Evolutionary conservation across 495 filamentous ascomycete genomes (phyloP).

Genomic region (Aspergillus egyptiacus): DNA sequence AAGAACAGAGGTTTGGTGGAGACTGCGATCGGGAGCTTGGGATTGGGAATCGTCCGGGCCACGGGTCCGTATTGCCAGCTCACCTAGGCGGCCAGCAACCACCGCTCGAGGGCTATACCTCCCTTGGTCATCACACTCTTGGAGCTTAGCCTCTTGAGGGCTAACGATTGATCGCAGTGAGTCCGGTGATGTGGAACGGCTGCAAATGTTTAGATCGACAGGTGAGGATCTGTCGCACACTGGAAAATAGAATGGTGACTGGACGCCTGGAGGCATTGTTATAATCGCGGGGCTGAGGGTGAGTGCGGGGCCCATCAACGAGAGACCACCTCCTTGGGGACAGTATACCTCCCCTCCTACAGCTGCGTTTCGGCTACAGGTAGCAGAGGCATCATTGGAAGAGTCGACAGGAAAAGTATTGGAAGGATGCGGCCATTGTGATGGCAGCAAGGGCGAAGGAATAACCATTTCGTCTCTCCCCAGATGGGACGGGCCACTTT

Average conservation of each 20-base stretch:
- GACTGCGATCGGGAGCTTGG: constrained; percentile 18
- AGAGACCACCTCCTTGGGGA: constrained; percentile 4
- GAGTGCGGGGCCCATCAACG: constrained; percentile 22
- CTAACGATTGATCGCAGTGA: constrained; percentile 31
- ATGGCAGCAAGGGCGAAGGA: constrained; percentile 8
- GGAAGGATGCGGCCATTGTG: constrained; percentile 9
- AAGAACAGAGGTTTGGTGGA: constrained; percentile 9
- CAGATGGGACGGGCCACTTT: constrained; percentile 8
- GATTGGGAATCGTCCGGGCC: constrained; percentile 34
- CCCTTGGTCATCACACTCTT: constrained; percentile 32
- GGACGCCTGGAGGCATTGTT: constrained; percentile 27
- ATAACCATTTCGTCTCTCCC: constrained; percentile 9
- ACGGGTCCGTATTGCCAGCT: constrained; percentile 47
- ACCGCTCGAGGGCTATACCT: constrained; percentile 54
- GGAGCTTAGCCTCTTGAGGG: constrained; percentile 30
- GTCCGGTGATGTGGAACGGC: constrained; percentile 33
- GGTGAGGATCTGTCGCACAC: constrained; percentile 39
- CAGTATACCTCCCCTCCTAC: constrained; percentile 3
- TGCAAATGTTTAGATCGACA: constrained; percentile 29
- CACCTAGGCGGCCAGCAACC: constrained; percentile 59
- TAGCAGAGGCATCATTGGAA: constrained; percentile 12
- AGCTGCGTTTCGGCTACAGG: background rate
- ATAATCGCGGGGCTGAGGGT: constrained; percentile 25
- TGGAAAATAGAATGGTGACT: constrained; percentile 29
- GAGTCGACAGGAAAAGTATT: background rate